A percentile compares a stretch with the other conserved stretches of the same genome.
Conservation (phyloP, 2,329 filamentous ascomycete species). For the Aureobasidium sp. region DNA sequence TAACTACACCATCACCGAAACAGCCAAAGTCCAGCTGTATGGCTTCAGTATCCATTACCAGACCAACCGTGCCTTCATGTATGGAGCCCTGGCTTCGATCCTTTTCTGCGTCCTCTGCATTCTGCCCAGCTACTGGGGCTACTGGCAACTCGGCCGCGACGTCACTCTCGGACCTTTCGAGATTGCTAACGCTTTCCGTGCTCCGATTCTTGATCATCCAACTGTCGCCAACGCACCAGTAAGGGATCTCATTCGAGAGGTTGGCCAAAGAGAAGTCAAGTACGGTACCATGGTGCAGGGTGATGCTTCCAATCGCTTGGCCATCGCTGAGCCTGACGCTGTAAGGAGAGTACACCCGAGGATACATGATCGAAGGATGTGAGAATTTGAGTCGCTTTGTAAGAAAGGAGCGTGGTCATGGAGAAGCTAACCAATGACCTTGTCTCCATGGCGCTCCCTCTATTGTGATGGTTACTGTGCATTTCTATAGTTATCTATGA, state of each 20-base stretch:
- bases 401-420: too few species aligned
- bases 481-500: too few species aligned
- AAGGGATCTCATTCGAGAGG: constrained; percentile 1
- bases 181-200: constrained; percentile 29
- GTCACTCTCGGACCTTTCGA: constrained; percentile 30
- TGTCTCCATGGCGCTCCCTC: too few species aligned
- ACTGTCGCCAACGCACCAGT: constrained; percentile 1
- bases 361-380: background rate
- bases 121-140: constrained; percentile 29
- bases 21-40: too few species aligned
- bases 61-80: constrained; percentile 25
- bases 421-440: too few species aligned
- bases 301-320: background rate
- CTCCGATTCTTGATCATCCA: constrained; percentile 16
- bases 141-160: constrained; percentile 30
- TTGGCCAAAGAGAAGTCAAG: constrained; percentile 6
- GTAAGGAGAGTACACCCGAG: background rate
- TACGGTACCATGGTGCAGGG: constrained; percentile 7
- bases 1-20: too few species aligned
- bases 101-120: constrained; percentile 27
- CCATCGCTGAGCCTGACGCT: constrained; percentile 8
- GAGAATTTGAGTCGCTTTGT: too few species aligned
- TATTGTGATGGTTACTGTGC: too few species aligned
- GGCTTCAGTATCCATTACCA: constrained; percentile 25
- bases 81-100: constrained; percentile 25